Percentiles rank a stretch among this genome's conserved stretches.
phyloP scores from a whole-genome alignment of 2,329 filamentous ascomycete genomes.

The Plenodomus tracheiphilus region DNA sequence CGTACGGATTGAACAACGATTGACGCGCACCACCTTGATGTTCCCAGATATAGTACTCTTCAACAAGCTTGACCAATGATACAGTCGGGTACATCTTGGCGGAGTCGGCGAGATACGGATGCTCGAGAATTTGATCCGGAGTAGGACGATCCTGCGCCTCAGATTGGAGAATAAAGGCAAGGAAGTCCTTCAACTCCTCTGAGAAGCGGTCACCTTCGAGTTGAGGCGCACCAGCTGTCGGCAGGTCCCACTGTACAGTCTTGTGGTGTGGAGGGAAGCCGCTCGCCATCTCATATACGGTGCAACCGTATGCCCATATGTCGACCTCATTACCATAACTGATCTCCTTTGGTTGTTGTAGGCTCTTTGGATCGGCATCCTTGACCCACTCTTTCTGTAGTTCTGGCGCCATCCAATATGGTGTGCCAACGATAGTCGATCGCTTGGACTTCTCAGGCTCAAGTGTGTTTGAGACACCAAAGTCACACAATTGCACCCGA shows the following conservation, averaged over 20 bases:
- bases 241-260: conserved; percentile 31
- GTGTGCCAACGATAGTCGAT: conserved; percentile 79
- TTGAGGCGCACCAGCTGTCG: conserved; percentile 61
- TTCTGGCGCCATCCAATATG: conserved; percentile 86
- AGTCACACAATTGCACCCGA: conserved; percentile 79
- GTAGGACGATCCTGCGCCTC: conserved; percentile 69
- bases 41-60: conserved; percentile 76
- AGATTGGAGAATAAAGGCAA: conserved; percentile 73
- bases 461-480: conserved; percentile 78
- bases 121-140: conserved; percentile 69
- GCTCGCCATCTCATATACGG: conserved; percentile 79
- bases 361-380: conserved; percentile 60
- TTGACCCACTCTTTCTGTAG: conserved; percentile 57
- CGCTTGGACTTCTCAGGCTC: conserved; percentile 76
- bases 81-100: conserved; percentile 65
- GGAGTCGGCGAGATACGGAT: conserved; percentile 69
- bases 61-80: conserved; percentile 66
- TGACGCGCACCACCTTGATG: conserved; percentile 70
- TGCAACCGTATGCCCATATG: conserved; percentile 84
- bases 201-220: conserved; percentile 75
- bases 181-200: conserved; percentile 66
- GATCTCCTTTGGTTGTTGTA: conserved; percentile 54
- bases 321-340: conserved; percentile 61
- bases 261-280: conserved; percentile 71
- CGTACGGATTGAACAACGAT: conserved; percentile 64